Conservation (phyloP, 164 flowering plant genomes). For the Annona cherimola region DNA sequence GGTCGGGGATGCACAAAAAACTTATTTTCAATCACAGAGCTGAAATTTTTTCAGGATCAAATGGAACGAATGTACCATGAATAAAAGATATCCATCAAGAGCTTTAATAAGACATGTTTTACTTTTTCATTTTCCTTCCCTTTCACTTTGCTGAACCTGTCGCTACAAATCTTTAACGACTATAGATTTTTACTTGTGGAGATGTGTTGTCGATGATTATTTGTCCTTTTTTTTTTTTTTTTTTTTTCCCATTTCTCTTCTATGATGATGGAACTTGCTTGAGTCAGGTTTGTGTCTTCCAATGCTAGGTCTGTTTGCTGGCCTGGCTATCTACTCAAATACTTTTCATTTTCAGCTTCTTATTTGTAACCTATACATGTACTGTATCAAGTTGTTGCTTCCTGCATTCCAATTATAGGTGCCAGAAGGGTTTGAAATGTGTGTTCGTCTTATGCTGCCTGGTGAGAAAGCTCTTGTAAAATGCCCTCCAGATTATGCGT, state of each 20-base stretch:
- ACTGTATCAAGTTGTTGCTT: neutral
- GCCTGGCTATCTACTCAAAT: neutral
- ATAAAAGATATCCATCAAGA: neutral
- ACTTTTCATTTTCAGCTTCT: neutral
- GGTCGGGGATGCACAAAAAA: too few relatives aligned
- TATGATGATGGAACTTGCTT: neutral
- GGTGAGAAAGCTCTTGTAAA: conserved; percentile 86
- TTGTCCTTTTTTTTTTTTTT: too few relatives aligned
- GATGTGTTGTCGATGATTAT: too few relatives aligned
- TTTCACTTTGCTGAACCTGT: neutral
- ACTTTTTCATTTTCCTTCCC: too few relatives aligned
- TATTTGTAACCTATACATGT: neutral
- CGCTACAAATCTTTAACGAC: neutral
- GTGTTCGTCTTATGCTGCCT: conserved; percentile 92
- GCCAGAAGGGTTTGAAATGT: conserved; percentile 98
- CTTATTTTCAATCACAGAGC: neutral
- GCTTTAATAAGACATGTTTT: neutral
- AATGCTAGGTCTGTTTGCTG: neutral
- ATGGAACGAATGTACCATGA: neutral
- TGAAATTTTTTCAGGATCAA: neutral
- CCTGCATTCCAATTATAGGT: conserved; percentile 43
- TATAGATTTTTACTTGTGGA: neutral
- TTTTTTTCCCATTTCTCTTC: too few relatives aligned
- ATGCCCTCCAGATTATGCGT: conserved; percentile 99
- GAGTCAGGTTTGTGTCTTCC: neutral